Evolutionary conservation across 495 filamentous ascomycete genomes (phyloP).

Genomic region (Lophium mytilinum): DNA sequence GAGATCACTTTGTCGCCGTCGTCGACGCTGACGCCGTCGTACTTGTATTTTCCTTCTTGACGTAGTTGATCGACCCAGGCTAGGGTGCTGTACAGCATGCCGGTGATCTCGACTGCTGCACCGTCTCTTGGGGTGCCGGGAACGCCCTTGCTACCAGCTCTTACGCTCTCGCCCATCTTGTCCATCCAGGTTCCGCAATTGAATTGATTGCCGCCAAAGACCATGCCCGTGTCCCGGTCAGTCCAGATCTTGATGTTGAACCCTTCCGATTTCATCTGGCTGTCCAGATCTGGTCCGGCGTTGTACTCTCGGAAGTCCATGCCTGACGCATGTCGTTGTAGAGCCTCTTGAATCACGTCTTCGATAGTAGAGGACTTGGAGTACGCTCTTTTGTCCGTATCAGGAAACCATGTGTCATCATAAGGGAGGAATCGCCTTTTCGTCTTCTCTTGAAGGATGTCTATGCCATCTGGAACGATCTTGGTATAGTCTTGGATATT

Average conservation of each 20-base stretch:
- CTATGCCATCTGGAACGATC: slow-evolving; percentile 70
- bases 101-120: slow-evolving; percentile 89
- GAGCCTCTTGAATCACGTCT: slow-evolving; percentile 85
- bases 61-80: slow-evolving; percentile 66
- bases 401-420: slow-evolving; percentile 84
- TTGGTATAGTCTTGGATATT: slow-evolving; percentile 87
- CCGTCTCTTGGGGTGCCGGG: slow-evolving; percentile 95
- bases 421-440: slow-evolving; percentile 88
- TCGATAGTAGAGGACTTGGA: slow-evolving; percentile 69
- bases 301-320: slow-evolving; percentile 92
- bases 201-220: slow-evolving; percentile 85
- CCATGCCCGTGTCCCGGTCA: slow-evolving; percentile 86
- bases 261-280: slow-evolving; percentile 86
- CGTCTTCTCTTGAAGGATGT: slow-evolving; percentile 67
- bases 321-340: slow-evolving; percentile 83
- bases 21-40: slow-evolving; percentile 58
- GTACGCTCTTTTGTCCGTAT: slow-evolving; percentile 77
- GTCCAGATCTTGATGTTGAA: slow-evolving; percentile 86
- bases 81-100: slow-evolving; percentile 81
- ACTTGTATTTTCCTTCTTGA: slow-evolving; percentile 56
- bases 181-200: slow-evolving; percentile 99
- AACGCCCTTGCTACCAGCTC: slow-evolving; percentile 85
- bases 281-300: slow-evolving; percentile 76
- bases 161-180: slow-evolving; percentile 98
- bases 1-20: slow-evolving; percentile 53